phyloP scores from a whole-genome alignment of 2,329 filamentous ascomycete genomes.

The Paecilomyces sp. region DNA sequence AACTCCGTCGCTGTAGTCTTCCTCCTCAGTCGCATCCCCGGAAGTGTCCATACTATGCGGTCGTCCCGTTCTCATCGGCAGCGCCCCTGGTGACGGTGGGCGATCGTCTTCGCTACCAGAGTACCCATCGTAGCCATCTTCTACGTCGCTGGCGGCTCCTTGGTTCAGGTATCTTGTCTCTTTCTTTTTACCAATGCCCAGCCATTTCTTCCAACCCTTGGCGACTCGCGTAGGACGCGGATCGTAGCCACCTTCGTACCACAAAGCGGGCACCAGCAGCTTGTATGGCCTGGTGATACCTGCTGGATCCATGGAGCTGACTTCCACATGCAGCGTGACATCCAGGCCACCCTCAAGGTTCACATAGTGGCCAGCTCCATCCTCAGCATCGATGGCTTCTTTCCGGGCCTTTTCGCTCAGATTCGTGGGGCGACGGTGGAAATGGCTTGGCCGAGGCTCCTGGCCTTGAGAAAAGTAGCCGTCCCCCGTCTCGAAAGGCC shows the following conservation, averaged over 20 bases:
- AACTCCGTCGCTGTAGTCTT: slow-evolving; percentile 7
- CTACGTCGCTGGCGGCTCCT: slow-evolving; percentile 6
- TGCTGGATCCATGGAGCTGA: slow-evolving; percentile 74
- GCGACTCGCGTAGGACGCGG: slow-evolving; percentile 25
- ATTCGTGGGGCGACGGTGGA: slow-evolving; percentile 65
- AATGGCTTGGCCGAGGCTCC: slow-evolving; percentile 35
- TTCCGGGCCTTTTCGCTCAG: slow-evolving; percentile 55
- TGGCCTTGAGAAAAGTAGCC: slow-evolving; percentile 23
- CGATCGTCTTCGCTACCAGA: slow-evolving; percentile 4
- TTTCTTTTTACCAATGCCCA: slow-evolving; percentile 22
- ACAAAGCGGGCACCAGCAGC: slow-evolving; percentile 72
- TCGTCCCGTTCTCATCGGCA: neutral
- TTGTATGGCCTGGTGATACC: slow-evolving; percentile 86
- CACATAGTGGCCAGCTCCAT: slow-evolving; percentile 51
- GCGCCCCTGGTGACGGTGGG: neutral
- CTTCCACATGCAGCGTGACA: slow-evolving; percentile 81
- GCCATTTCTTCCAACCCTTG: slow-evolving; percentile 35
- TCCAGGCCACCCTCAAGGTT: slow-evolving; percentile 80
- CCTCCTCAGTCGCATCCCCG: neutral
- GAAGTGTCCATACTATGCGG: neutral
- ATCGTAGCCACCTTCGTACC: slow-evolving; percentile 40
- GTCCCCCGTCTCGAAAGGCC: slow-evolving; percentile 24
- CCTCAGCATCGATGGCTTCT: slow-evolving; percentile 46
- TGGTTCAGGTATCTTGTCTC: slow-evolving; percentile 3
- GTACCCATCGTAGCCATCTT: slow-evolving; percentile 11